phyloP scores from a whole-genome alignment of 129 eudicot genomes.

The Flaveria ramosissima region DNA sequence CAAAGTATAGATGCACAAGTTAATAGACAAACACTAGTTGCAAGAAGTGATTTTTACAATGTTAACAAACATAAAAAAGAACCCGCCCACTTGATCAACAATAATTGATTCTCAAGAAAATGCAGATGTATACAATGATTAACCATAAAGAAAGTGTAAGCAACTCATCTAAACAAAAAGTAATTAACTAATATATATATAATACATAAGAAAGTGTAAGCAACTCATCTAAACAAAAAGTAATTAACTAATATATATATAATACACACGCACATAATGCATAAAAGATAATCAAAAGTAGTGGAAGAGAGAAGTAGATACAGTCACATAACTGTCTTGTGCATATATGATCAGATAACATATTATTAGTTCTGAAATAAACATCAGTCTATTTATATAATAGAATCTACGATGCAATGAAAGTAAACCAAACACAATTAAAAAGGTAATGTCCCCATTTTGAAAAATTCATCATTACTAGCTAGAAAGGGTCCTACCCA shows the following conservation, averaged over 20 bases:
- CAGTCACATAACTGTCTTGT: too few species aligned
- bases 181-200: slow-evolving; percentile 6
- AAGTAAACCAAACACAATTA: slow-evolving; percentile 39
- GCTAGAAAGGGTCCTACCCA: slow-evolving; percentile 16
- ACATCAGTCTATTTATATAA: too few species aligned
- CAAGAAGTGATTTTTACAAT: neutral
- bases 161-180: slow-evolving; percentile 35
- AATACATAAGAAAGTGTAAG: slow-evolving; percentile 29
- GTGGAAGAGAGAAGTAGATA: too few species aligned
- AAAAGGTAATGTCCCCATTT: slow-evolving; percentile 27
- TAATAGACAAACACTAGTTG: too few species aligned
- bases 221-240: slow-evolving; percentile 35
- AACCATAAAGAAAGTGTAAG: slow-evolving; percentile 34
- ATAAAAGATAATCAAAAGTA: too few species aligned
- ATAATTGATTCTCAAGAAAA: neutral
- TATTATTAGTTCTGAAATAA: too few species aligned
- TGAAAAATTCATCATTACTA: slow-evolving; percentile 47
- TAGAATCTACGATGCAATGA: slow-evolving; percentile 3
- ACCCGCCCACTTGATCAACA: neutral
- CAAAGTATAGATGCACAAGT: too few species aligned
- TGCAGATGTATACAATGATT: slow-evolving; percentile 32
- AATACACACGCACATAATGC: too few species aligned
- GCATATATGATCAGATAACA: too few species aligned
- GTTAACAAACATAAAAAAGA: neutral
- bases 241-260: slow-evolving; percentile 6